Base-by-base conservation (phyloP, 2,329 filamentous ascomycete species). In the Exophiala phaeomuriformis region DNA sequence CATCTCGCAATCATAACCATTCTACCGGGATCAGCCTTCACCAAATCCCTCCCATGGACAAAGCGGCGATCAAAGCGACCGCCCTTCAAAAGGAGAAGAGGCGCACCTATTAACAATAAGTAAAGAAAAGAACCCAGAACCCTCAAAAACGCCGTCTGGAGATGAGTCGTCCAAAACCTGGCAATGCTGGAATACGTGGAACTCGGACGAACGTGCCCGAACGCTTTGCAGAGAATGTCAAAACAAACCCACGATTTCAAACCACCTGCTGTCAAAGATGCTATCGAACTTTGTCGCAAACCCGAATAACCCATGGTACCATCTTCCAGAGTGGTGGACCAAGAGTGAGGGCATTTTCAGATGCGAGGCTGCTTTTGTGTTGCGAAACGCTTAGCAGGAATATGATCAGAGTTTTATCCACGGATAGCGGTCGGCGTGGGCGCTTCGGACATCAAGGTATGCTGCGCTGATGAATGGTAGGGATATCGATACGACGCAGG, bases 391-490 rank as follows among this genome's bases (percentile, higher is more conserved):
- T 55, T 31, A 44, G 33, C 33, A 41, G n/a, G 39, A 28, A 19
- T 31, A 2, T 19, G 19, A 19, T 19, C 19, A 19, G 19, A 19
- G 19, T 27, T 30, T 61, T 55, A 66, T 27, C 70, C 68, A 49
- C 60, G 66, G 36, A 72, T 70, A 36, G 67, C 66, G 54, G 74
- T 72, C n/a, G 72, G 72, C 2, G 73, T 69, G 47, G 75, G 72
- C 47, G 69, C 67, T 55, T 76, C 73, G 45, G 68, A 66, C 49
- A 77, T 71, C 51, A 76, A 71, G 37, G 68, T 69, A 57, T 68
- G 69, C 53, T 73, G 70, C 66, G 53, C 65, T 27, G 64, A 64
- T 61, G 67, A 64, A 47, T 68, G 66, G 61, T 72, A 77, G 19
- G 71, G 68, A 63, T 72, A 75, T 49, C 68, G 66, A 52, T 72